Evolutionary conservation across 345 rosid genomes (phyloP), one percentile per base, ranked within the genome.

Genomic region (Lepidium sativum): DNA sequence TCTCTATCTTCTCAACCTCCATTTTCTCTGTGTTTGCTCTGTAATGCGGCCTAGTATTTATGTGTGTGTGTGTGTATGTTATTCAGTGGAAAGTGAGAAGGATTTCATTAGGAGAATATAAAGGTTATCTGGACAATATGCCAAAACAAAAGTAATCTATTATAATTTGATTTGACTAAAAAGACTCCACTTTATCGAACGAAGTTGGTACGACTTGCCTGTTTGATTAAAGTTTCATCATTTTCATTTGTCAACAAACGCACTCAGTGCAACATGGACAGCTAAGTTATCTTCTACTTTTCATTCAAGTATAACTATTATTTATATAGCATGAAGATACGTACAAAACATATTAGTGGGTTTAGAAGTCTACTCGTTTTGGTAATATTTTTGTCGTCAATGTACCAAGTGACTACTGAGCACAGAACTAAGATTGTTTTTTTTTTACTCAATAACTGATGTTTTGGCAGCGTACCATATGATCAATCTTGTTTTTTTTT

Each of bases 1-100:
- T 62, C 39, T 72, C 67, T 34, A 41, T 51, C 54, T 65, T 72
- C 76, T 72, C 67, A 52, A 59, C 62, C 67, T 72, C 63, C 76
- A 72, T 72, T 35, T 25, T 18, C 42, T 65, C 23, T 65, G 16
- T 21, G 1, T 49, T 23, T 15, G 1, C 23, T 15, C 42, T 45
- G 52, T 59, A 25, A 47, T 48, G 42, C 39, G 37, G 33, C 29
- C 17, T 0, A 16, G 42, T 43, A 12, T 42, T 5, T 61, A 12
- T 61, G 63, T 52, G 34, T n/a, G n/a, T n/a, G n/a, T n/a, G n/a
- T 29, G 21, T 39, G 14, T 10, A 5, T n/a, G 3, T 23, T 63
- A 62, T 16, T 12, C 23, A 72, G 67, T 65, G 62, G 76, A 27
- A 51, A 41, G 25, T 50, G 61, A 58, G 27, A 51, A 63, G 27